Evolutionary conservation across 2,329 filamentous ascomycete species (phyloP).

Genomic region (Claviceps spartinae): DNA sequence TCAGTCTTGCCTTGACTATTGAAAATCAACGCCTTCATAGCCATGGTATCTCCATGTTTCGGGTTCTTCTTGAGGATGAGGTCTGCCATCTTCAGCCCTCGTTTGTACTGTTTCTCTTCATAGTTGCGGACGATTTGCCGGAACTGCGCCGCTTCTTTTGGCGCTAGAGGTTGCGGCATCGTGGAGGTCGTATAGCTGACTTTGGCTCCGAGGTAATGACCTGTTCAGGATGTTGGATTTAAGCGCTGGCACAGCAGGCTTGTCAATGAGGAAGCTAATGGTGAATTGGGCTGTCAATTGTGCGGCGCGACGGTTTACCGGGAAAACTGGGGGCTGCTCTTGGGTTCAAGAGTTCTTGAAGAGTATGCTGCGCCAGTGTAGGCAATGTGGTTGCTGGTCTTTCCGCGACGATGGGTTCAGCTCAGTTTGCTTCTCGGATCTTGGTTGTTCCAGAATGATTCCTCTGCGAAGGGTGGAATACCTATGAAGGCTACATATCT

Average conservation of each 20-base stretch:
- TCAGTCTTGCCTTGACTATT: conserved; percentile 85
- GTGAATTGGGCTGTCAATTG: background rate
- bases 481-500: background rate
- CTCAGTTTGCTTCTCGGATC: conserved; percentile 8
- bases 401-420: background rate
- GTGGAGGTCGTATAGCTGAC: conserved; percentile 8
- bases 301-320: background rate
- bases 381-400: background rate
- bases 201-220: background rate
- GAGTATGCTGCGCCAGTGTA: background rate
- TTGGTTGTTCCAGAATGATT: conserved; percentile 7
- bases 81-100: conserved; percentile 84
- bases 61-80: conserved; percentile 91
- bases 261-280: background rate
- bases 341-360: too few relatives aligned
- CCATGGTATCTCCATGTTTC: conserved; percentile 94
- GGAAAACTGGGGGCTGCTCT: background rate
- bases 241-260: background rate
- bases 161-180: conserved; percentile 61
- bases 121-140: conserved; percentile 90
- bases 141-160: conserved; percentile 91
- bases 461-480: background rate
- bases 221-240: background rate
- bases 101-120: conserved; percentile 96
- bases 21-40: conserved; percentile 96